These are phyloP conservation scores for Dendrobium catenatum DNA, from an alignment of 106 monocot genomes.

Conservation along the genomic window DNA sequence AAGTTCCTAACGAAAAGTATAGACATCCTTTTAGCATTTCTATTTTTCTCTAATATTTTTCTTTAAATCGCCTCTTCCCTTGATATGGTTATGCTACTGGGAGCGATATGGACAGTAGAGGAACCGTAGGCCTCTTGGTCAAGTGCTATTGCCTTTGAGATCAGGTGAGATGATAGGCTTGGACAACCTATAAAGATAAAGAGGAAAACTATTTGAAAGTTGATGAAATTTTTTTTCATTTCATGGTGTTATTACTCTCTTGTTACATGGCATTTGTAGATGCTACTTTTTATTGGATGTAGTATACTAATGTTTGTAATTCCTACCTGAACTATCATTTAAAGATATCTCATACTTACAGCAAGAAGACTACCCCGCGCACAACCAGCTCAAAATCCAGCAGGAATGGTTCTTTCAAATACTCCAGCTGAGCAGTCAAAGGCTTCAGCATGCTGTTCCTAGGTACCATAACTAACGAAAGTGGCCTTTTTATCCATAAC, in stretches of 20 bases:
- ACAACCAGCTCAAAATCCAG: conserved; percentile 53
- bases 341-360: conserved; percentile 7
- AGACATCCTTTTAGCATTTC: too few species aligned
- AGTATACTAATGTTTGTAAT: not conserved
- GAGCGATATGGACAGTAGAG: not conserved
- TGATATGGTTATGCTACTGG: not conserved
- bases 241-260: too few species aligned
- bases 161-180: too few species aligned
- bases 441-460: conserved; percentile 56
- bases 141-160: too few species aligned
- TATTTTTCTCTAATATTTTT: too few species aligned
- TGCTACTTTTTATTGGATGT: not conserved
- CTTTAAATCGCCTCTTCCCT: too few species aligned
- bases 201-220: too few species aligned
- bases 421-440: conserved; percentile 27
- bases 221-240: too few species aligned
- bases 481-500: not conserved
- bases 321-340: not conserved
- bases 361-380: conserved; percentile 58
- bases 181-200: too few species aligned
- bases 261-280: too few species aligned
- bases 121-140: too few species aligned
- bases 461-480: conserved; percentile 16
- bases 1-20: too few species aligned
- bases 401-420: conserved; percentile 57